A percentile compares a stretch with the other conserved stretches of the same genome.
phyloP scores from a whole-genome alignment of 202 grass and related monocot genomes.

The Thinopyrum obtusiflorum region DNA sequence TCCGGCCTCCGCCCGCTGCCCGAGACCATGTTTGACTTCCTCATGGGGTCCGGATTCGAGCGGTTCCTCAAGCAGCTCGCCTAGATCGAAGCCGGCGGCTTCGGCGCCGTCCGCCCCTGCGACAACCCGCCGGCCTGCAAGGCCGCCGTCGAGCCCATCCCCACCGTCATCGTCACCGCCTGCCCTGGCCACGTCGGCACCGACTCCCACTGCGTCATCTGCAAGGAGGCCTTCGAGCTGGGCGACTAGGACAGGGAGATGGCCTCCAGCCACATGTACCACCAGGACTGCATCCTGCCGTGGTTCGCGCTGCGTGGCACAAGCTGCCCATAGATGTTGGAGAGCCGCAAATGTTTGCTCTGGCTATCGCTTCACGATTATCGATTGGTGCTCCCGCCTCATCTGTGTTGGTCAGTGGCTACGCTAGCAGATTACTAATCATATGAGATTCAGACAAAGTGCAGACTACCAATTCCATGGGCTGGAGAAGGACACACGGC shows the following conservation, averaged over 20 bases:
- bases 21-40: conserved; percentile 79
- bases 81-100: conserved; percentile 31
- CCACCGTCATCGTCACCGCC: conserved; percentile 36
- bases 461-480: no score
- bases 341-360: no score
- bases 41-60: conserved; percentile 74
- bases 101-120: conserved; percentile 29
- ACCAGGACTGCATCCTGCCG: no score
- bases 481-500: no score
- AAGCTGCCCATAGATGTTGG: no score
- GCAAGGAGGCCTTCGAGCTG: conserved; percentile 53
- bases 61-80: conserved; percentile 60
- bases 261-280: conserved; percentile 55
- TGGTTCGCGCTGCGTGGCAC: no score
- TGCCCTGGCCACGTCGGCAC: conserved; percentile 37
- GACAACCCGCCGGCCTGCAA: conserved; percentile 74
- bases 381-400: no score
- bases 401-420: no score
- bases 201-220: conserved; percentile 47
- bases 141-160: conserved; percentile 44
- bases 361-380: no score
- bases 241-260: conserved; percentile 65
- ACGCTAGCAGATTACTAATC: no score
- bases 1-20: conserved; percentile 45
- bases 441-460: no score